Percentiles rank a stretch among this genome's conserved stretches.
Evolutionary conservation across 2,329 filamentous ascomycete species (phyloP).

Genomic region (Alternaria sp.): DNA sequence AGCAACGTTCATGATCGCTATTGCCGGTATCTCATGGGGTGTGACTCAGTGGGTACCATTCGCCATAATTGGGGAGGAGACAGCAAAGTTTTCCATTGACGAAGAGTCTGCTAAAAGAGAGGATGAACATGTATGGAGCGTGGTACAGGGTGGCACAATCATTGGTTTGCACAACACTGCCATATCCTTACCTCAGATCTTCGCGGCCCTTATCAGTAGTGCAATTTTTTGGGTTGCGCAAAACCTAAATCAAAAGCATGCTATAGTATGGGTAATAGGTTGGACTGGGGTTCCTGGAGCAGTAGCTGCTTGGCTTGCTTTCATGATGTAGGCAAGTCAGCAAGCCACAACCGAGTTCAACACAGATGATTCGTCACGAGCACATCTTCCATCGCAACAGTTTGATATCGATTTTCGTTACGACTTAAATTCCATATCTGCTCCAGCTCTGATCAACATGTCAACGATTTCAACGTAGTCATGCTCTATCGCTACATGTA

Average conservation of each 20-base stretch:
- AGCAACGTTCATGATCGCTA: not conserved
- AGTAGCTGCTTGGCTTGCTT: not conserved
- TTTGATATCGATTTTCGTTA: not conserved
- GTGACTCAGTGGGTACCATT: not conserved
- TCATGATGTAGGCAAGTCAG: not conserved
- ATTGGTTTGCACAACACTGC: not conserved
- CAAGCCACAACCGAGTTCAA: not conserved
- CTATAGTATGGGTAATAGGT: not conserved
- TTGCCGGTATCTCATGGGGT: not conserved
- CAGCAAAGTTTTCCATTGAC: not conserved
- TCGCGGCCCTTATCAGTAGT: not conserved
- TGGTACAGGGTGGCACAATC: not conserved
- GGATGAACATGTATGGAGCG: not conserved
- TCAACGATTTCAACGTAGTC: conserved; percentile 6
- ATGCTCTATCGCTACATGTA: conserved; percentile 18
- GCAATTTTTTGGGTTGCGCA: not conserved
- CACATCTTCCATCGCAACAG: not conserved
- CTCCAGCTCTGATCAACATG: conserved; percentile 11
- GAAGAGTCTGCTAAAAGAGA: not conserved
- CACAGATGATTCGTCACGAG: not conserved
- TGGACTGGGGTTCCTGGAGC: not conserved
- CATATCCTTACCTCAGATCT: not conserved
- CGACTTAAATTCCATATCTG: conserved; percentile 9
- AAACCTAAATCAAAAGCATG: not conserved
- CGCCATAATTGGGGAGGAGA: not conserved